These are phyloP conservation scores for Anaeramoeba ignava DNA, from an alignment of 78 protist genomes.

Conservation along the genomic window DNA sequence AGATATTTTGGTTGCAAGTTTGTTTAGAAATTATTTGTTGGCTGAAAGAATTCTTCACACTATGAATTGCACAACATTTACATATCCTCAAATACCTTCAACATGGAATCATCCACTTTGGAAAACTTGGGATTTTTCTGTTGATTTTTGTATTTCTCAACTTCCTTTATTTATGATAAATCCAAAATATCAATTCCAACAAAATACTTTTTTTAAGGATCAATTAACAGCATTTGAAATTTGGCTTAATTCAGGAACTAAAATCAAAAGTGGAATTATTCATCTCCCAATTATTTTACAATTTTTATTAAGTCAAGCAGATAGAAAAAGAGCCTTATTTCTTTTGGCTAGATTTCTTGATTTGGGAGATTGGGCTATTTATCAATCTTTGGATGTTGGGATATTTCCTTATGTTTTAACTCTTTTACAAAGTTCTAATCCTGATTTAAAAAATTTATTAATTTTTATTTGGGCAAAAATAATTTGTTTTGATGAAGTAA, in stretches of 20 bases:
- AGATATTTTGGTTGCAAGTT: constrained; percentile 79
- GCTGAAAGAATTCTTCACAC: constrained; percentile 85
- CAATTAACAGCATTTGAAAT: constrained; percentile 87
- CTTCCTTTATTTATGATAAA: not conserved
- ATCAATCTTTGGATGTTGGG: too few relatives aligned
- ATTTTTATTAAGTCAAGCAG: too few relatives aligned
- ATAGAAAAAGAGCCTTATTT: constrained; percentile 72
- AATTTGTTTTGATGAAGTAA: too few relatives aligned
- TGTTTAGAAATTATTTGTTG: constrained; percentile 88
- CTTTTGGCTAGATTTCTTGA: constrained; percentile 78
- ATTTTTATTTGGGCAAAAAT: too few relatives aligned
- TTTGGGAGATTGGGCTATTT: constrained; percentile 90
- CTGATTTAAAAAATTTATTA: too few relatives aligned
- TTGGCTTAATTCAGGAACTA: constrained; percentile 72
- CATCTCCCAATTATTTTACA: constrained; percentile 88
- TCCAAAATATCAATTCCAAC: not conserved
- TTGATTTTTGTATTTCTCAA: constrained; percentile 55
- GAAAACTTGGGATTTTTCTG: constrained; percentile 84
- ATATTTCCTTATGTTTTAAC: too few relatives aligned
- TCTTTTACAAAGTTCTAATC: too few relatives aligned
- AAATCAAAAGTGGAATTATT: constrained; percentile 7
- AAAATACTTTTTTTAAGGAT: constrained; percentile 60
- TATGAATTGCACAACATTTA: constrained; percentile 71
- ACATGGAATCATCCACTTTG: constrained; percentile 61
- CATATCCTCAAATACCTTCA: constrained; percentile 77